Evolutionary conservation across 768 basidiomycete species (phyloP).

Genomic region (Tremella mesenterica): DNA sequence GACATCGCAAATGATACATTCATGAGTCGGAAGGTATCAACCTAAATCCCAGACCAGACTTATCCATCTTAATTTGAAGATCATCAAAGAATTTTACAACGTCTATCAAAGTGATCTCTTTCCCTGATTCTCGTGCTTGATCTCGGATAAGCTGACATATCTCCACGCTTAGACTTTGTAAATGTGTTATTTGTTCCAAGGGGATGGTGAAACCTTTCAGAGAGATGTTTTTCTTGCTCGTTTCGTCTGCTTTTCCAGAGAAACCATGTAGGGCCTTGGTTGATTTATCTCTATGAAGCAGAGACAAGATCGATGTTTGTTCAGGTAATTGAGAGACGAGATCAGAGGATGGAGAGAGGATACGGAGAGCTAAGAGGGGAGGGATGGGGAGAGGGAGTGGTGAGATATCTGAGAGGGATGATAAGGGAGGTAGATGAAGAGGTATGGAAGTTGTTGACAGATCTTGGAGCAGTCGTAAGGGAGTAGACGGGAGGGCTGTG

Average conservation of each 20-base stretch:
- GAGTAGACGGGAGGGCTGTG: conserved; percentile 12
- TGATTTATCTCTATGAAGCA: neutral
- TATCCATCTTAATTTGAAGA: neutral
- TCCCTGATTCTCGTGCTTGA: neutral
- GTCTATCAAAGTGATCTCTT: neutral
- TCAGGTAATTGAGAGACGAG: no score
- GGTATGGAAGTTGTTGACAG: conserved; percentile 5
- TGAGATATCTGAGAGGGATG: neutral
- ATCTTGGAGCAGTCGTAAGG: conserved; percentile 19
- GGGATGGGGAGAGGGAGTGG: neutral
- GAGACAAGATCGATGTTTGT: neutral
- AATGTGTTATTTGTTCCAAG: neutral
- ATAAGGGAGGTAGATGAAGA: neutral
- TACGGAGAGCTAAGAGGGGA: neutral
- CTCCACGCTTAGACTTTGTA: neutral
- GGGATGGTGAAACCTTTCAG: neutral
- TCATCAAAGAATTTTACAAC: neutral
- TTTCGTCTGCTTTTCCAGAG: neutral
- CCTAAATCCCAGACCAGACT: neutral
- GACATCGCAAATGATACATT: no score
- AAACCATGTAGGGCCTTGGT: neutral
- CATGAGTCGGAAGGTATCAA: no score
- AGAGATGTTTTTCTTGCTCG: neutral
- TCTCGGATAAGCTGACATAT: neutral
- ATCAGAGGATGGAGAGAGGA: no score